phyloP scores from a whole-genome alignment of 2,329 filamentous ascomycete genomes.

The Fusarium musae region DNA sequence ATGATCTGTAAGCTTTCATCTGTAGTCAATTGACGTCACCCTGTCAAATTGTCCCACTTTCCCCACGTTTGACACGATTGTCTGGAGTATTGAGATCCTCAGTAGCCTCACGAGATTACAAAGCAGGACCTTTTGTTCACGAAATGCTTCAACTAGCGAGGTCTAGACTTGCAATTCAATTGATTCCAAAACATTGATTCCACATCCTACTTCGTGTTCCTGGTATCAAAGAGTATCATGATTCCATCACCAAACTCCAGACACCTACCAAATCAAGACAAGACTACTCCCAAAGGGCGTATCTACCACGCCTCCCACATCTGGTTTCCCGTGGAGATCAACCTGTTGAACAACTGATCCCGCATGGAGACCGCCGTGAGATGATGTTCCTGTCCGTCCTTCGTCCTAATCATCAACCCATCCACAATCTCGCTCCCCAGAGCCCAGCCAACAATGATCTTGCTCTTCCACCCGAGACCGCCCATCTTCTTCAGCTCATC shows the following conservation, averaged over 20 bases:
- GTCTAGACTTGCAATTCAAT: not conserved
- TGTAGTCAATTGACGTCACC: slow-evolving; percentile 17
- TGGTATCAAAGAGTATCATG: slow-evolving; percentile 1
- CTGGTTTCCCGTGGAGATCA: slow-evolving; percentile 80
- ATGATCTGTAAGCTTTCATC: slow-evolving; percentile 10
- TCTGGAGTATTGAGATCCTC: not conserved
- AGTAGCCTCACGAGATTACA: slow-evolving; percentile 1
- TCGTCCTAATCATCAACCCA: slow-evolving; percentile 74
- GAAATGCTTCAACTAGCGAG: not conserved
- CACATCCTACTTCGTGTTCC: slow-evolving; percentile 17
- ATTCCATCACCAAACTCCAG: slow-evolving; percentile 19
- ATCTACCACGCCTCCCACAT: slow-evolving; percentile 82
- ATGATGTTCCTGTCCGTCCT: slow-evolving; percentile 64
- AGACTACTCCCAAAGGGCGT: not conserved
- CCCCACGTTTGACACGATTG: slow-evolving; percentile 5
- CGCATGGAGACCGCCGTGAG: slow-evolving; percentile 78
- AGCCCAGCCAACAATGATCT: slow-evolving; percentile 83
- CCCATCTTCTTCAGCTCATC: slow-evolving; percentile 81
- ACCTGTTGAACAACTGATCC: slow-evolving; percentile 83
- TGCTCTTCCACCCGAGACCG: slow-evolving; percentile 86
- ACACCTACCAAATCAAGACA: not conserved
- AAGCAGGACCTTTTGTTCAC: slow-evolving; percentile 7
- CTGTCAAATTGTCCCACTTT: not conserved
- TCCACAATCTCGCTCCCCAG: slow-evolving; percentile 79
- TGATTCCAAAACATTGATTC: slow-evolving; percentile 8